phyloP scores from a whole-genome alignment of 1,284 basidiomycete genomes.

The Tilletia indica region DNA sequence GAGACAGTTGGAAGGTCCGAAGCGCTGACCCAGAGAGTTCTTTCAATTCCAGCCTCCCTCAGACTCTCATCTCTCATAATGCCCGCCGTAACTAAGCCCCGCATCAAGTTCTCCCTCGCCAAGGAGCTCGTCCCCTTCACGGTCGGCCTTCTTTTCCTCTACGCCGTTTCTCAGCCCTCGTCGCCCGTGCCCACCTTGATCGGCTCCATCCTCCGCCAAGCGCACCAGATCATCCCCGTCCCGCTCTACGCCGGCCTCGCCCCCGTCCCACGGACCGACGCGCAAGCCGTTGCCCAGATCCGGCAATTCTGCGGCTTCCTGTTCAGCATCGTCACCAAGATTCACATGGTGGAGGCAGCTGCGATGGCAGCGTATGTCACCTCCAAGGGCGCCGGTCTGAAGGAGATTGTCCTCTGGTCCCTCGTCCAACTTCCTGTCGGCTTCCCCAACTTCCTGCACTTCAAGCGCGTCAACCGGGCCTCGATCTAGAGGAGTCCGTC shows the following conservation, averaged over 20 bases:
- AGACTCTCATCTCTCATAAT: neutral
- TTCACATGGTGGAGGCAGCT: neutral
- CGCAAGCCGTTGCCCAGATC: constrained; percentile 1
- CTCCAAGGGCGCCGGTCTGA: constrained; percentile 10
- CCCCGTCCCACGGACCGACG: neutral
- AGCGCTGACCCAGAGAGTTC: too few relatives aligned
- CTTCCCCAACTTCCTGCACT: constrained; percentile 12
- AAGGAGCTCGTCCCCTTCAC: constrained; percentile 11
- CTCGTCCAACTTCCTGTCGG: neutral
- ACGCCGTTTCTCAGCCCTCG: neutral
- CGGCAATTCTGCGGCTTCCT: neutral
- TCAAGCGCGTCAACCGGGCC: constrained; percentile 3
- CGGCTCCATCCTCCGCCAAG: constrained; percentile 1
- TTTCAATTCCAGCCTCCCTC: too few relatives aligned
- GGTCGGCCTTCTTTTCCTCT: neutral
- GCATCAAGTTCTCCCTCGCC: neutral
- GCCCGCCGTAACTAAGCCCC: neutral
- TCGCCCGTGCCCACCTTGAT: neutral
- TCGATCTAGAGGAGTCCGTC: neutral
- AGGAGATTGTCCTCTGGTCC: constrained; percentile 8
- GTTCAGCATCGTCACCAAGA: neutral
- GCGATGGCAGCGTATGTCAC: neutral
- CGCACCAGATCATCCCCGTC: neutral
- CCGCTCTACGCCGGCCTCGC: constrained; percentile 5
- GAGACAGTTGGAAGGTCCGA: too few relatives aligned